Evolutionary conservation across 2,329 filamentous ascomycete species (phyloP).

Genomic region (Botryotinia convoluta): DNA sequence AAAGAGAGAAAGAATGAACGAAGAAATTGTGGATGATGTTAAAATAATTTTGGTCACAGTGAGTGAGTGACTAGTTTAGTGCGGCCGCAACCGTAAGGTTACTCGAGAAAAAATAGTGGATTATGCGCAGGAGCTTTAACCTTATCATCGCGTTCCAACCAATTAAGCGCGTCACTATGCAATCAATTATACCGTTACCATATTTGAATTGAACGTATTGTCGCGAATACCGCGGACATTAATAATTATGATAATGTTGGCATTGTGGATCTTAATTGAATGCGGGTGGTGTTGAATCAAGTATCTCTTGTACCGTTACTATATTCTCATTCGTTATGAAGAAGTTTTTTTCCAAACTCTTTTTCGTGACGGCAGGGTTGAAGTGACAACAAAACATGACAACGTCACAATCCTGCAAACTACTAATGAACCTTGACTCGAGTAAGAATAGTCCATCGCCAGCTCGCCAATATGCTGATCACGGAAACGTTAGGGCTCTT

Average conservation of each 20-base stretch:
- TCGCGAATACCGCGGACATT: background rate
- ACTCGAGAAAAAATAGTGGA: constrained; percentile 9
- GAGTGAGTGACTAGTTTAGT: constrained; percentile 13
- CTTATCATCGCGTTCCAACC: background rate
- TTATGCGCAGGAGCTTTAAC: background rate
- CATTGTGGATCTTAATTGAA: background rate
- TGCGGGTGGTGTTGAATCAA: background rate
- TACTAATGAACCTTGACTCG: background rate
- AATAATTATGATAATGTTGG: background rate
- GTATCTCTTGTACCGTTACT: background rate
- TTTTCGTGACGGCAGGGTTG: background rate
- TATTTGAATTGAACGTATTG: background rate
- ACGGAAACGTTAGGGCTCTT: background rate
- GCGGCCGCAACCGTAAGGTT: constrained; percentile 1
- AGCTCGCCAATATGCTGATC: background rate
- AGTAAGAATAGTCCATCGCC: background rate
- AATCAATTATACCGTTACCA: background rate
- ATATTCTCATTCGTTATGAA: background rate
- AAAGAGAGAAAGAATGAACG: background rate
- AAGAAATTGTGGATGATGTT: constrained; percentile 4
- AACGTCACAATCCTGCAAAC: background rate
- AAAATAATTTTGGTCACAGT: constrained; percentile 14
- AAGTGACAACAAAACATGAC: constrained; percentile 6
- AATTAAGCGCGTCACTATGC: background rate
- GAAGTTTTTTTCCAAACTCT: background rate